These are phyloP conservation scores for Geotrichum reessii DNA, from an alignment of 1,139 yeast genomes.

Conservation along the genomic window DNA sequence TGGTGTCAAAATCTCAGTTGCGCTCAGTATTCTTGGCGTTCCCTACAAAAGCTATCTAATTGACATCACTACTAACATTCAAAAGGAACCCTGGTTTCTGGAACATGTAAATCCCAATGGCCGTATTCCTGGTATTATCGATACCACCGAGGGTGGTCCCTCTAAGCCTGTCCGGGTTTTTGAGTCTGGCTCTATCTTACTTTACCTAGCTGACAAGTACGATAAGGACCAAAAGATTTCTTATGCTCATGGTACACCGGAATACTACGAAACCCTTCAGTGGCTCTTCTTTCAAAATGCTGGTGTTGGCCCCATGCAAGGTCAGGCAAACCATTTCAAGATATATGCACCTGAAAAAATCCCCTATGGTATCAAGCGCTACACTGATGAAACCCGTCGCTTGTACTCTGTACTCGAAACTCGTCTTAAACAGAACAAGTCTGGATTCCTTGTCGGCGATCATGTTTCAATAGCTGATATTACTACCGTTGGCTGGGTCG, in stretches of 20 bases:
- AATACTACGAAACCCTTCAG: constrained; percentile 49
- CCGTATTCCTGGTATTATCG: constrained; percentile 53
- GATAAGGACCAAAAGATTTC: constrained; percentile 50
- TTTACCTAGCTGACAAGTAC: constrained; percentile 52
- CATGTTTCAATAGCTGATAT: constrained; percentile 53
- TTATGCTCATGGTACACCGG: constrained; percentile 42
- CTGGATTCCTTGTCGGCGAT: constrained; percentile 53
- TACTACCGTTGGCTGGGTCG: constrained; percentile 41
- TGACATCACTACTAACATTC: constrained; percentile 40
- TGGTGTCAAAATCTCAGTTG: constrained; percentile 48
- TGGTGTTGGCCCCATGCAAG: constrained; percentile 58
- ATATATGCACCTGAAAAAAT: constrained; percentile 43
- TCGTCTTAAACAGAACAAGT: constrained; percentile 42
- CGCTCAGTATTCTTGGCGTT: constrained; percentile 45
- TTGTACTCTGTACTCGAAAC: constrained; percentile 50
- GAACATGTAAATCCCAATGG: constrained; percentile 53
- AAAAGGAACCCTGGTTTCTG: constrained; percentile 51
- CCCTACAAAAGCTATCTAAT: constrained; percentile 45
- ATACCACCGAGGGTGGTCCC: constrained; percentile 33
- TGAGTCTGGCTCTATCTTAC: constrained; percentile 57
- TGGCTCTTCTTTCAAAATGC: constrained; percentile 54
- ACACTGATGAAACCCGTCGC: constrained; percentile 46
- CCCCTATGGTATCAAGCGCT: constrained; percentile 51
- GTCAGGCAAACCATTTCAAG: constrained; percentile 50
- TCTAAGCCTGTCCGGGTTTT: constrained; percentile 29